Base-by-base conservation (phyloP, 257 asterid genomes). In the Solanum appendiculatum region DNA sequence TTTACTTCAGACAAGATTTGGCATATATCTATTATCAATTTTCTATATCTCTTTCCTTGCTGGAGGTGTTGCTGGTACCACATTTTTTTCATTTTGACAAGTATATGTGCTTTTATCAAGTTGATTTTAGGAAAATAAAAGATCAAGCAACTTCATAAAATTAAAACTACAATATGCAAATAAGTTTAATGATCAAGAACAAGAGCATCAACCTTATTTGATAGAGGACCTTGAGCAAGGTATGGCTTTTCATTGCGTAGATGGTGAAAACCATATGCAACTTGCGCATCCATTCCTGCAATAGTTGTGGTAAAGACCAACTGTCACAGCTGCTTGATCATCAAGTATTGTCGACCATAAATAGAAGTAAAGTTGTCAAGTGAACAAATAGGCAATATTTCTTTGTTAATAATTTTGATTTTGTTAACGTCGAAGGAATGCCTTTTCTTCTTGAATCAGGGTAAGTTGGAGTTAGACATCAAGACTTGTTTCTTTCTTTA, bases 251-350 rank as follows among this genome's bases (percentile, higher is more conserved):
- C 94, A 86, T 96, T 95, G 84, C 99, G 99, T 74, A 96, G 89
- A 87, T 94, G 94, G 90, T 96, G 99, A 93, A 96, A 96, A 88
- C 99, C 98, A 86, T 96, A 94, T 64, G 99, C 98, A 60, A 96
- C 98, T 92, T 93, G 96, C 40, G 99, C 99, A 91, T 96, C 99
- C 99, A 96, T 96, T 69, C 99, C 99, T 96, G 90, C 87, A 90
- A 36, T 37, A 86, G 90, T 68, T 86, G 27, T 82, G 83, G 36
- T 56, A 64, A 87, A 56, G 90, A 58, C 86, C 81, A 33, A 87
- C 82, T 33, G 51, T 64, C 86, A 86, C 42, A 56, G 48, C 87
- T 72, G 84, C 27, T 31, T 72, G 63, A 12, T 58, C 66, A 54
- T 78, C 74, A 74, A 15, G 81, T 46, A 84, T 33, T 37, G 56